A percentile compares a stretch with the other conserved stretches of the same genome.
Evolutionary conservation across 2,329 filamentous ascomycete species (phyloP).

Genomic region (Aureobasidium pullulans): DNA sequence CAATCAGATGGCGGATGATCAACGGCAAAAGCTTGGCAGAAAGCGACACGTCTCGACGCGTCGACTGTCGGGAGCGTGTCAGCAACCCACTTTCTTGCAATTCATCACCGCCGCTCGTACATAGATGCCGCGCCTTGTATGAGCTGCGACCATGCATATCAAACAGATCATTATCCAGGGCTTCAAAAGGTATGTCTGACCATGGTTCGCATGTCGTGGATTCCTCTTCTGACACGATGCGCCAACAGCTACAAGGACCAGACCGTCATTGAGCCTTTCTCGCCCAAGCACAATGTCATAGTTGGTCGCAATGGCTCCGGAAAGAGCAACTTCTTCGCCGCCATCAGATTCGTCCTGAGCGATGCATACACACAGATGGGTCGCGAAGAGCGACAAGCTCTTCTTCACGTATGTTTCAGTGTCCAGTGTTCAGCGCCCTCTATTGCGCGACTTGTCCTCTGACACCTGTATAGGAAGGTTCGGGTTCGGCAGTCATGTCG

Average conservation of each 20-base stretch:
- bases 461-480: constrained; percentile 59
- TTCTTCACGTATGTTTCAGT: constrained; percentile 60
- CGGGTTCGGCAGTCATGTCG: constrained; percentile 95
- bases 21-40: neutral
- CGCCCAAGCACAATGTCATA: constrained; percentile 94
- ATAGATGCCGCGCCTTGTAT: neutral
- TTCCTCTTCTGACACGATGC: neutral
- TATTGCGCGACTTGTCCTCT: neutral
- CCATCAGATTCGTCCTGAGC: constrained; percentile 95
- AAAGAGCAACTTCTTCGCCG: constrained; percentile 99
- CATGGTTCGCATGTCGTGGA: neutral
- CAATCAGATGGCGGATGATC: neutral
- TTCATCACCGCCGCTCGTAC: neutral
- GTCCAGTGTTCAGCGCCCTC: no score
- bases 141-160: constrained; percentile 69
- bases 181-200: constrained; percentile 82
- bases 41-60: constrained; percentile 4
- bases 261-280: constrained; percentile 97
- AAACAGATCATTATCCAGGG: constrained; percentile 99
- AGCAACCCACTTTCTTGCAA: neutral
- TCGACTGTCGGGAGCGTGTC: neutral
- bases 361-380: constrained; percentile 96
- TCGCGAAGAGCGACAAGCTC: constrained; percentile 87
- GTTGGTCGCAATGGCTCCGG: constrained; percentile 98
- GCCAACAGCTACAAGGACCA: constrained; percentile 89